Evolutionary conservation across 2,329 filamentous ascomycete species (phyloP), one percentile per base, ranked within the genome.

Genomic region (Fusarium citri): DNA sequence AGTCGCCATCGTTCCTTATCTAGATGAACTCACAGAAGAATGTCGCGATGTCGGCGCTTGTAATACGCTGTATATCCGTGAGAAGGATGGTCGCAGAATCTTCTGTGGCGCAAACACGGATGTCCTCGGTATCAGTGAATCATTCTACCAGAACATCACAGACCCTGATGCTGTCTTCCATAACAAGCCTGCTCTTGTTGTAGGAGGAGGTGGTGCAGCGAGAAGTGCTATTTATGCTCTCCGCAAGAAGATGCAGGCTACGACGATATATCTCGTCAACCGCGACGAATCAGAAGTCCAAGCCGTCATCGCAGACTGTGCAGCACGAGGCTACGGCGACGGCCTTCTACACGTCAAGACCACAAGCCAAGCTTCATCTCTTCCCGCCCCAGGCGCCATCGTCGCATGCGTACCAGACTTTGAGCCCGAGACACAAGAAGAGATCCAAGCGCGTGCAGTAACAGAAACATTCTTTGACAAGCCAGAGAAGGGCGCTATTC

Each of bases 101-200:
- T 88, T 88, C 69, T 89, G 91, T 78, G 93, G 92, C 55, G 91
- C 92, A 45, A 95, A 96, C 82, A 95, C 93, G 6, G 93, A 96
- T 79, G 92, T 91, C 64, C 85, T 94, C 59, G 93, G 93, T 30
- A 90, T 95, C 66, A 86, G 91, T 23, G 91, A 94, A 76, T 88
- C 91, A 6, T 92, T 95, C 72, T 79, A 85, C 50, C 85, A 86
- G 69, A 91, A 89, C 72, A 77, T 85, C 14, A 48, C 79, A 8
- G 74, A 82, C 54, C 80, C 85, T 16, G 81, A 83, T 11, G 67
- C 77, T 16, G 77, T 81, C 46, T 88, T 88, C 75, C 84, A 87
- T 72, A 83, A 84, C 64, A 85, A 86, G 31, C 91, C 92, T 0
- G 93, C 87, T 2, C 84, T 95, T 64, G 89, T 95, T 20, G 85